Evolutionary conservation across 805 yeast species (phyloP).

Genomic region (Kluyveromyces nonfermentans): DNA sequence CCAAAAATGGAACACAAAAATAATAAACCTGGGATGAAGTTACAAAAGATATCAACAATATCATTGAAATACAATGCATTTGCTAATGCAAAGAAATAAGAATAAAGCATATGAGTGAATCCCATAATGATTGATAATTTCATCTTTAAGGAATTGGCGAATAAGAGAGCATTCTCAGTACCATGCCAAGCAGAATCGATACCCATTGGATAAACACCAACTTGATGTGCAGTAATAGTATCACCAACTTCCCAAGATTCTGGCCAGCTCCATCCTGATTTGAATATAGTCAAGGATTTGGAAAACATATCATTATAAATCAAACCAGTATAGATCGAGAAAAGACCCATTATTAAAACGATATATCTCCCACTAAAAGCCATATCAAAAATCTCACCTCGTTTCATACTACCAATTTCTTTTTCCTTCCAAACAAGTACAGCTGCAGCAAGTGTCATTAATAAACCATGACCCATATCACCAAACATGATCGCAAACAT

Average conservation of each 20-base stretch:
- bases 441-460: conserved; percentile 47
- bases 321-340: conserved; percentile 68
- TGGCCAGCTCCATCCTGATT: conserved; percentile 66
- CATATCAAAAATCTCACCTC: conserved; percentile 73
- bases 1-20: conserved; percentile 76
- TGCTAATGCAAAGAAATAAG: conserved; percentile 57
- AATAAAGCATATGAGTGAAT: conserved; percentile 64
- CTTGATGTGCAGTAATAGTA: conserved; percentile 37
- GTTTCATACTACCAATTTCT: conserved; percentile 42
- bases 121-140: conserved; percentile 70
- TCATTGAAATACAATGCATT: conserved; percentile 51
- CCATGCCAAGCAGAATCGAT: conserved; percentile 74
- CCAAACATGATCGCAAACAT: conserved; percentile 83
- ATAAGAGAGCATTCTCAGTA: conserved; percentile 59
- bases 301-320: conserved; percentile 67
- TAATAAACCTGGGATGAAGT: conserved; percentile 62
- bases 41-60: conserved; percentile 57
- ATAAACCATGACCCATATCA: conserved; percentile 70
- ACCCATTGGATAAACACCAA: conserved; percentile 52
- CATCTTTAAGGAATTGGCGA: conserved; percentile 70
- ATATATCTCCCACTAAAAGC: conserved; percentile 65
- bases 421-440: conserved; percentile 47
- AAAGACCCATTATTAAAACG: conserved; percentile 57
- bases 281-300: conserved; percentile 56
- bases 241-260: conserved; percentile 40